Percentiles rank a stretch among this genome's conserved stretches.
phyloP scores from a whole-genome alignment of 1,284 basidiomycete genomes.

The Ustilago bromivora region DNA sequence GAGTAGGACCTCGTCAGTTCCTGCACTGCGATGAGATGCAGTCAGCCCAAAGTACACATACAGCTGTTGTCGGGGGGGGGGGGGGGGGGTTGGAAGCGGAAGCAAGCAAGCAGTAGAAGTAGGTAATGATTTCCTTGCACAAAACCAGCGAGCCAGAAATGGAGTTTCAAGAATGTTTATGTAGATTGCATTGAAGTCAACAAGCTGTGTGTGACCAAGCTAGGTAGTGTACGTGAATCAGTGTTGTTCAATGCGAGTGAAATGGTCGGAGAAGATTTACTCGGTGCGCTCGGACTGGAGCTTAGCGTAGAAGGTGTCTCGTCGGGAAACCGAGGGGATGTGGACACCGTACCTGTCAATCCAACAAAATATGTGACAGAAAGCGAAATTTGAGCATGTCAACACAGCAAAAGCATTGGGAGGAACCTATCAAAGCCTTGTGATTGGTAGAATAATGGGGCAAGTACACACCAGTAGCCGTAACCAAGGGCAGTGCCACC shows the following conservation, averaged over 20 bases:
- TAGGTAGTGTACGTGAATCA: too few relatives aligned
- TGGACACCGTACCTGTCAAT: conserved; percentile 64
- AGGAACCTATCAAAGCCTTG: not conserved
- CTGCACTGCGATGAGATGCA: too few relatives aligned
- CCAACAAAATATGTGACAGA: not conserved
- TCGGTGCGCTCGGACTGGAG: conserved; percentile 59
- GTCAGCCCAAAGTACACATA: too few relatives aligned
- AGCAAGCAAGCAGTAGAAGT: not conserved
- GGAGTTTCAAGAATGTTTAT: conserved; percentile 9
- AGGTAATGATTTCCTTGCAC: not conserved
- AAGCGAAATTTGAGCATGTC: not conserved
- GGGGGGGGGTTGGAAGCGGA: not conserved
- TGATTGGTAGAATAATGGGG: not conserved
- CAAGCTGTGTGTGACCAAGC: not conserved
- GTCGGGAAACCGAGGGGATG: conserved; percentile 62
- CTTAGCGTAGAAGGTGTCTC: conserved; percentile 64
- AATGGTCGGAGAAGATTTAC: conserved; percentile 18
- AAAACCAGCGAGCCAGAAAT: not conserved
- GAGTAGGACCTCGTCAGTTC: too few relatives aligned
- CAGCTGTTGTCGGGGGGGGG: not conserved
- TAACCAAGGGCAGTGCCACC: conserved; percentile 64
- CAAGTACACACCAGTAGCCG: conserved; percentile 61
- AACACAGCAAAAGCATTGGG: conserved; percentile 1
- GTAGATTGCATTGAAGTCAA: conserved; percentile 13
- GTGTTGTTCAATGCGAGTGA: not conserved